phyloP scores from a whole-genome alignment of 2,329 filamentous ascomycete genomes.

The Ophiostoma novo-ulmi region DNA sequence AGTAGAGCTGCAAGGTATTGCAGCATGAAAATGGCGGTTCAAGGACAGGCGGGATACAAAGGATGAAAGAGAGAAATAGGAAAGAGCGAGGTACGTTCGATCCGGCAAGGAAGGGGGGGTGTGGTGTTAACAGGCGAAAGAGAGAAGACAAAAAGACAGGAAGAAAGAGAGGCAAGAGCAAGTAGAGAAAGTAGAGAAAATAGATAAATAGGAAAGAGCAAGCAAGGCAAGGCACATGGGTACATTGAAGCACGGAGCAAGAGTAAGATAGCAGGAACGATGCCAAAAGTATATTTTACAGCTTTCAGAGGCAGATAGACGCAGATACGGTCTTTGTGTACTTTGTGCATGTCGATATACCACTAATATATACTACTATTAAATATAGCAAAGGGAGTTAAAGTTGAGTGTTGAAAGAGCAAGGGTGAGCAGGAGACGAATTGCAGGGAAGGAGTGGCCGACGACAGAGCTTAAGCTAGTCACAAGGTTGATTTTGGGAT shows the following conservation, averaged over 20 bases:
- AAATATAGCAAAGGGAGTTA: not conserved
- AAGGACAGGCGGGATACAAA: not conserved
- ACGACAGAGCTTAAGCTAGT: constrained; percentile 11
- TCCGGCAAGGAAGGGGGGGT: constrained; percentile 6
- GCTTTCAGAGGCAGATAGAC: not conserved
- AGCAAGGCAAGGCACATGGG: not conserved
- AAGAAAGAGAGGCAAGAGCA: constrained; percentile 1
- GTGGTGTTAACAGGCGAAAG: constrained; percentile 5
- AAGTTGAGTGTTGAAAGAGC: not conserved
- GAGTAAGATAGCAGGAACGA: not conserved
- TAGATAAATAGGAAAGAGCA: constrained; percentile 4
- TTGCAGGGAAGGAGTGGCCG: constrained; percentile 6
- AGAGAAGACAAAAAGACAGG: not conserved
- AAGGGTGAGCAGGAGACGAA: not conserved
- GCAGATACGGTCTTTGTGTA: not conserved
- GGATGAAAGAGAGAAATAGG: not conserved
- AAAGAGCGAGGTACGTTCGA: not conserved
- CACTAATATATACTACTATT: no score
- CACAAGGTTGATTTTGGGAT: constrained; percentile 5
- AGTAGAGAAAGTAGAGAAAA: no score
- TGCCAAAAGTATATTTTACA: not conserved
- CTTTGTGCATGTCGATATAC: not conserved
- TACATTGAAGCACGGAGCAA: not conserved
- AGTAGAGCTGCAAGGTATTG: not conserved
- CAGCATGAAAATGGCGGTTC: not conserved